These are phyloP conservation scores for Bacterosira constricta DNA, from an alignment of 108 stramenopile species.

Conservation along the genomic window DNA sequence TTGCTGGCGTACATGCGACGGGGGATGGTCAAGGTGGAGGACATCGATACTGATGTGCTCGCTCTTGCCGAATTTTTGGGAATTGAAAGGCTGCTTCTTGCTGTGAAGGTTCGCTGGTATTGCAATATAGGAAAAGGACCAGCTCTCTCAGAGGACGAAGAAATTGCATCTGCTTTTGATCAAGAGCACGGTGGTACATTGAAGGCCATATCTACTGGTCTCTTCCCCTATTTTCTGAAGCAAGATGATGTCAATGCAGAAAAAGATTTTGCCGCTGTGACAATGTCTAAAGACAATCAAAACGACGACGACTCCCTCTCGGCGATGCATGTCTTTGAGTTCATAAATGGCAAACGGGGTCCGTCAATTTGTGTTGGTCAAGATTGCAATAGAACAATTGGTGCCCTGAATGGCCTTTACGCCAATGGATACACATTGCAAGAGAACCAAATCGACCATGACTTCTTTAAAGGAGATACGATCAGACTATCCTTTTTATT, in stretches of 20 bases:
- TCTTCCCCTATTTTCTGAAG: background rate
- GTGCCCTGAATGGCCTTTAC: background rate
- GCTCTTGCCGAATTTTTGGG: constrained; percentile 8
- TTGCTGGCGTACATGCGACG: constrained; percentile 19
- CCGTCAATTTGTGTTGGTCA: too few species aligned
- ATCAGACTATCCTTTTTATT: background rate
- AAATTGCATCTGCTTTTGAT: background rate
- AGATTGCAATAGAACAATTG: background rate
- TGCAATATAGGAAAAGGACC: constrained; percentile 7
- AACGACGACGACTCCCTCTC: too few species aligned
- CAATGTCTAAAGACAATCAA: background rate
- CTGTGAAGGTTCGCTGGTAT: constrained; percentile 8
- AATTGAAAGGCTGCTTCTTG: constrained; percentile 7
- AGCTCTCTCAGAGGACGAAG: background rate
- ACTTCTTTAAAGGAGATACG: background rate
- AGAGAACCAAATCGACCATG: background rate
- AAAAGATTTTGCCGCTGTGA: background rate
- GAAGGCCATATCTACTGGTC: background rate
- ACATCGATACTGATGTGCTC: background rate
- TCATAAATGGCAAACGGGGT: background rate
- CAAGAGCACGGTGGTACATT: background rate
- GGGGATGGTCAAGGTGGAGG: constrained; percentile 10
- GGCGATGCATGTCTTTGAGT: background rate
- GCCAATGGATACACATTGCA: background rate
- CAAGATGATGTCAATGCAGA: background rate